Conservation (phyloP, 768 basidiomycete species). For the Sporobolomyces phaffii region DNA sequence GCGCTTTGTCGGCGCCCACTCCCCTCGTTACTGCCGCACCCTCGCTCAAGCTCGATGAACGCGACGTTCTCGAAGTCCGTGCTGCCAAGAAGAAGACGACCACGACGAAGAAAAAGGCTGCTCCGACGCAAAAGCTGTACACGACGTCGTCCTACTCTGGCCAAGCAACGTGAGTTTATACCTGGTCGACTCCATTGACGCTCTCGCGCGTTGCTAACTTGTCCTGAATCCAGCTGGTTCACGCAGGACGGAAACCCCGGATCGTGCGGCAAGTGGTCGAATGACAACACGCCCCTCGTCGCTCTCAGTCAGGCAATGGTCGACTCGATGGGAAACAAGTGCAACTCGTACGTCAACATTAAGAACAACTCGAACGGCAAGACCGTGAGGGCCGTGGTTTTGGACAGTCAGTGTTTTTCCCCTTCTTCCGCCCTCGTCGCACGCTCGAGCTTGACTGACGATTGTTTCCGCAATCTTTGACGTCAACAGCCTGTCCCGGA, state of each 20-base stretch:
- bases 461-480: constrained; percentile 17
- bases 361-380: constrained; percentile 47
- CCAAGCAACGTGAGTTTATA: constrained; percentile 54
- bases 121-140: not conserved
- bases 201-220: too few relatives aligned
- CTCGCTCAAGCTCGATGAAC: not conserved
- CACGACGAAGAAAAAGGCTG: not conserved
- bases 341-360: constrained; percentile 10
- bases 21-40: not conserved
- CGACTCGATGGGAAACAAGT: not conserved
- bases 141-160: constrained; percentile 33
- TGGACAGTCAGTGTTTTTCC: not conserved
- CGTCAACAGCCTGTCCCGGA: not conserved
- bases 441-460: too few relatives aligned
- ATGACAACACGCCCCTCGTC: constrained; percentile 15
- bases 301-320: not conserved
- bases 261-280: constrained; percentile 7
- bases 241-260: constrained; percentile 56
- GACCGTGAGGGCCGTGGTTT: constrained; percentile 52
- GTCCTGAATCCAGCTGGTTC: too few relatives aligned
- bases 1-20: constrained; percentile 3
- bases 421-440: too few relatives aligned
- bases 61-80: not conserved
- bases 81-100: not conserved
- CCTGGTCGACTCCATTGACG: too few relatives aligned